Evolutionary conservation across 371 early-diverging fungal genomes (phyloP), one percentile per base, ranked within the genome.

Genomic region (Mucor indicus): DNA sequence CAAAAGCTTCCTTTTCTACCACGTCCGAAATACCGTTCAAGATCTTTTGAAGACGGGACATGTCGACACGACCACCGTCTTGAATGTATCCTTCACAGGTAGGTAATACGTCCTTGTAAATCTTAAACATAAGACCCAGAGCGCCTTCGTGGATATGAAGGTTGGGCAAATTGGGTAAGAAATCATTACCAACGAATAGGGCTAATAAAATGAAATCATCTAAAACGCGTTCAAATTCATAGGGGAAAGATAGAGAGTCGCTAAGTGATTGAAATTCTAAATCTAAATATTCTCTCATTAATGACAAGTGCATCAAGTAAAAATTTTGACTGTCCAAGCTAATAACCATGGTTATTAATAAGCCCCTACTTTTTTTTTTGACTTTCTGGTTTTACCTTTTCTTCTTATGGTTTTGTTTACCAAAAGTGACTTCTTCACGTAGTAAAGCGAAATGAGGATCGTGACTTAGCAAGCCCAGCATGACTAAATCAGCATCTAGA

Each of bases 111-210:
- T 77, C 73, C 55, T 89, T 89, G 66, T 96, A 95, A 9, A 87
- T 77, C n/a, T 82, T 80, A 62, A 95, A 92, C 76, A 95, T 77
- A 4, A 83, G 70, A 44, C 83, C 88, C 32, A 99, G 68, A 0
- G 96, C 98, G 30, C 95, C 92, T 52, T 96, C 94, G 43, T 86
- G 87, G 66, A 99, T 96, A 47, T 98, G 94, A 20, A 99, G 80
- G 44, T 84, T 88, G 30, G 98, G 99, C 37, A 98, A 62, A 63
- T 92, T 86, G 27, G 99, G 99, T 57, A 99, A 62, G 68, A 99
- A 99, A 73, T 99, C 99, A 68, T 99, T 99, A 44, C 99, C 99
- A 25, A 97, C 86, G 59, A 98, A 91, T 59, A 98, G 87, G 27
- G 85, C 87, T 56, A 99, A 57, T 41, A 99, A 73, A 37, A 99